Percentiles rank a stretch among this genome's conserved stretches.
These are phyloP conservation scores for Annona squamosa DNA, from an alignment of 164 flowering plant species.

Conservation along the genomic window DNA sequence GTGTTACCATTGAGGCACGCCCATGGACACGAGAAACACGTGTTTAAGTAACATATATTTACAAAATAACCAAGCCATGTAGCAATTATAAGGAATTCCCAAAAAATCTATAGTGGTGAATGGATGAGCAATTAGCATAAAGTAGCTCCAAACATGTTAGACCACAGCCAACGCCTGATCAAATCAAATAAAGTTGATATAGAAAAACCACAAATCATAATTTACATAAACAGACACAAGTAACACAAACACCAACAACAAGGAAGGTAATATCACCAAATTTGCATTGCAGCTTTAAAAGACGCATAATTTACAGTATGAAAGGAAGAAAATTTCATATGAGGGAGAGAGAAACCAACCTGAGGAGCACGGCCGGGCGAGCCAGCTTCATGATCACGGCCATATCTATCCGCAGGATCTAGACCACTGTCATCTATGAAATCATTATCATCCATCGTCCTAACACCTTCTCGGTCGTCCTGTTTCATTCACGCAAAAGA, in stretches of 20 bases:
- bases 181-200: not conserved
- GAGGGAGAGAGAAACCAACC: conserved; percentile 29
- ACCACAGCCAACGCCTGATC: not conserved
- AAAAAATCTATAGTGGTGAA: too few relatives aligned
- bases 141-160: not conserved
- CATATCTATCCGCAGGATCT: conserved; percentile 69
- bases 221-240: not conserved
- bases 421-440: conserved; percentile 91
- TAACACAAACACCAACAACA: not conserved
- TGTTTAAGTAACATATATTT: too few relatives aligned
- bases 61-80: too few relatives aligned
- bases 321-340: not conserved
- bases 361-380: conserved; percentile 69
- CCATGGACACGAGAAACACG: too few relatives aligned
- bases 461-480: conserved; percentile 82
- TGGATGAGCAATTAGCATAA: not conserved
- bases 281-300: not conserved
- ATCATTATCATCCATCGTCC: conserved; percentile 80
- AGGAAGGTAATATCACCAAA: not conserved
- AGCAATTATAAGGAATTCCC: too few relatives aligned
- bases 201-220: not conserved
- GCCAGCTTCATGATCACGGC: conserved; percentile 51
- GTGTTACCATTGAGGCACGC: too few relatives aligned
- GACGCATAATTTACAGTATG: not conserved
- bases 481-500: conserved; percentile 15